Percentiles rank a stretch among this genome's conserved stretches.
phyloP scores from a whole-genome alignment of 2,329 filamentous ascomycete species.

The Paracoccidioides lutzii region DNA sequence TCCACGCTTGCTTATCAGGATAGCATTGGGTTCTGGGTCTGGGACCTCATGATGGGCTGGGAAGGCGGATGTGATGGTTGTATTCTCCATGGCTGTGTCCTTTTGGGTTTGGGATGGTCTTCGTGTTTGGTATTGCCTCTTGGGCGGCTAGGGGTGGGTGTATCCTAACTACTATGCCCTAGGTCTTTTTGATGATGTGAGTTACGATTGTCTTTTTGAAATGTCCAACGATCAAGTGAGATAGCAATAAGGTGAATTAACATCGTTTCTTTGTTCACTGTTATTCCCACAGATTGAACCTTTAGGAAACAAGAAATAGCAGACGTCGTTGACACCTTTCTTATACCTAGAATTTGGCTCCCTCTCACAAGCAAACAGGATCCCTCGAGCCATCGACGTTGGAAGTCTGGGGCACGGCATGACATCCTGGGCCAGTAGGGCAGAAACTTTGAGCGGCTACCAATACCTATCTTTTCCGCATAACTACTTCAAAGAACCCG shows the following conservation, averaged over 20 bases:
- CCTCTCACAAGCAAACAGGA: too few species aligned
- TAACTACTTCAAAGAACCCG: neutral
- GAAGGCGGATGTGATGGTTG: neutral
- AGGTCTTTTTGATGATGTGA: neutral
- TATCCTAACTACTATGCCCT: neutral
- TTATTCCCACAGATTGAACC: too few species aligned
- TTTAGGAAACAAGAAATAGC: too few species aligned
- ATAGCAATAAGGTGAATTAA: neutral
- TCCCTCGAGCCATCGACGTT: too few species aligned
- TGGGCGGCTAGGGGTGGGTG: neutral
- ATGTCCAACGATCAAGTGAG: too few species aligned
- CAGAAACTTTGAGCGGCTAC: too few species aligned
- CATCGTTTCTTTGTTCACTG: neutral
- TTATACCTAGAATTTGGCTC: too few species aligned
- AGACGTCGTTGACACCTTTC: too few species aligned
- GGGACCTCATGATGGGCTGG: neutral
- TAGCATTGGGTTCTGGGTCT: conserved; percentile 3
- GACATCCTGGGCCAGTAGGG: too few species aligned
- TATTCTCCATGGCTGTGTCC: neutral
- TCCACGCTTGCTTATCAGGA: conserved; percentile 10
- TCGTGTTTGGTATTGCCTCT: neutral
- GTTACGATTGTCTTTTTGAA: neutral
- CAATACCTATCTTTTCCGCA: too few species aligned
- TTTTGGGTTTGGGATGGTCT: neutral
- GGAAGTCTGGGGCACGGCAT: too few species aligned